phyloP scores from a whole-genome alignment of 2,329 filamentous ascomycete genomes.

The Paracoccidioides lutzii region DNA sequence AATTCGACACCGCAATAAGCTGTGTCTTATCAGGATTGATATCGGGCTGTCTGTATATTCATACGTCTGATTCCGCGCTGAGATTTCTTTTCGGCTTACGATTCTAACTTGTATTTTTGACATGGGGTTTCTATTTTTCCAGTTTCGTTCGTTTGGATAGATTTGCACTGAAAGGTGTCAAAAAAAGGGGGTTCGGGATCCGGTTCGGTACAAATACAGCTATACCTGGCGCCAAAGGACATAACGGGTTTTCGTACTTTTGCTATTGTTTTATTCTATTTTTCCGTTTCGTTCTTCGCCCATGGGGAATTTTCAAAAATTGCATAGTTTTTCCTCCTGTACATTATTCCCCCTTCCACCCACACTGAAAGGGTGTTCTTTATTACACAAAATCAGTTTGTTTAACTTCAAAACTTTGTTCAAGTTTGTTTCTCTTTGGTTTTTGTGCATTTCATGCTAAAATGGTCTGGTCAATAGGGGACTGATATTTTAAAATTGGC shows the following conservation, averaged over 20 bases:
- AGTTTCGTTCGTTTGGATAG: not conserved
- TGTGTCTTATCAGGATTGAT: not conserved
- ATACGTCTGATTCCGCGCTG: not conserved
- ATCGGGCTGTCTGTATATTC: not conserved
- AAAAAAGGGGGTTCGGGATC: not conserved
- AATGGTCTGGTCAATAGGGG: not conserved
- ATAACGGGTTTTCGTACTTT: not conserved
- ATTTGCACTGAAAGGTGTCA: constrained; percentile 1
- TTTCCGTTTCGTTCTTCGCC: no score
- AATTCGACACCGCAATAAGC: not conserved
- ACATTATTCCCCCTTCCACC: not conserved
- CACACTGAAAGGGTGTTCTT: not conserved
- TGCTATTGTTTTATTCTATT: not conserved
- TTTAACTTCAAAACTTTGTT: not conserved
- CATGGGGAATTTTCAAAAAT: not conserved
- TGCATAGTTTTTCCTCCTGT: not conserved
- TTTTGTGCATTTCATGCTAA: not conserved
- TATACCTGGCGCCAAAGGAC: not conserved
- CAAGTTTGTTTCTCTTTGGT: not conserved
- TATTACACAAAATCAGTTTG: not conserved
- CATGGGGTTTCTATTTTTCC: not conserved
- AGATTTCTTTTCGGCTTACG: not conserved
- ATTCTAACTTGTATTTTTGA: not conserved
- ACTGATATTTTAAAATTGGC: not conserved
- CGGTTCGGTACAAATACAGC: not conserved